Percentiles rank a stretch among this genome's conserved stretches.
These are phyloP conservation scores for Monosporascus ibericus DNA, from an alignment of 2,329 filamentous ascomycete species.

Conservation along the genomic window DNA sequence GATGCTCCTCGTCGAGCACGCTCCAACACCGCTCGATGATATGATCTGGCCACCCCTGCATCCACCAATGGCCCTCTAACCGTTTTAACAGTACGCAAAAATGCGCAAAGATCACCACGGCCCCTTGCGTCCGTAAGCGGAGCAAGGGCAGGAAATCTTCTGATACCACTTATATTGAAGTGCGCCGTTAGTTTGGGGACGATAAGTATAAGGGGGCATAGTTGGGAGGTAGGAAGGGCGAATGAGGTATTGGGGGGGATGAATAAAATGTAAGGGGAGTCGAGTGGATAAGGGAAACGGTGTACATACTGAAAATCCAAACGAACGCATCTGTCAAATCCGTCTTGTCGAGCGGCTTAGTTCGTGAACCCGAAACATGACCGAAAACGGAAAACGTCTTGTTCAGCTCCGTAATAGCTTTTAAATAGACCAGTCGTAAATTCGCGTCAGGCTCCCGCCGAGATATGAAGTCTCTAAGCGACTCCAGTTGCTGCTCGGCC, in stretches of 20 bases:
- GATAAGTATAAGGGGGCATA: too few relatives aligned
- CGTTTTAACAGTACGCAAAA: constrained; percentile 9
- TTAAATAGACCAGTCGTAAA: neutral
- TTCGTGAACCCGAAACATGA: neutral
- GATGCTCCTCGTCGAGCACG: constrained; percentile 12
- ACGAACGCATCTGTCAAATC: constrained; percentile 22
- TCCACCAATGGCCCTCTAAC: constrained; percentile 8
- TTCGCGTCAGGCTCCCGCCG: neutral
- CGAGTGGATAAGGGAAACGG: too few relatives aligned
- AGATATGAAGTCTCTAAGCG: neutral
- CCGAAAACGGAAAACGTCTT: constrained; percentile 6
- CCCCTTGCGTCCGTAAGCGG: constrained; percentile 12
- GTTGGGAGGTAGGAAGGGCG: too few relatives aligned
- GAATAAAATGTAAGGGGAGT: too few relatives aligned
- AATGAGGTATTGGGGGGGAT: too few relatives aligned
- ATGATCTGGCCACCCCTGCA: constrained; percentile 13
- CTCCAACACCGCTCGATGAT: constrained; percentile 8
- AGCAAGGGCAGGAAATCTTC: constrained; percentile 23
- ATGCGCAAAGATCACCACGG: constrained; percentile 27
- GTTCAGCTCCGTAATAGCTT: constrained; percentile 7
- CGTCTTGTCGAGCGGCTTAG: too few relatives aligned
- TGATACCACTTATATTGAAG: constrained; percentile 3
- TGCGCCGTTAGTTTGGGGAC: too few relatives aligned
- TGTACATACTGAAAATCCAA: constrained; percentile 20
- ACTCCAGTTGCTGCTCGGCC: too few relatives aligned